phyloP scores from a whole-genome alignment of 75 land plant species.

The Pseudotsuga menziesii region DNA sequence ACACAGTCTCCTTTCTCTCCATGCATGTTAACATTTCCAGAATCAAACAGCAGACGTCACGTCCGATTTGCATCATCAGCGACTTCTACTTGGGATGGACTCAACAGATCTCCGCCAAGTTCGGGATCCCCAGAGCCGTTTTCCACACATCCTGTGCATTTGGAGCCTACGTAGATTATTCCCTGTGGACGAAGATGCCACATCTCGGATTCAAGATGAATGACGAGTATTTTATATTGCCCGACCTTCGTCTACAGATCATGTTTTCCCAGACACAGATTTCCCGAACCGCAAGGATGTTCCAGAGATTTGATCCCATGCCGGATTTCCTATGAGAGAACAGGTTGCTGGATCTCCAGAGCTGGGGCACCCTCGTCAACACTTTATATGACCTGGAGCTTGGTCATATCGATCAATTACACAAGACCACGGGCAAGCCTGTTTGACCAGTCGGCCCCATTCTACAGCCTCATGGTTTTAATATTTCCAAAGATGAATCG shows the following conservation, averaged over 20 bases:
- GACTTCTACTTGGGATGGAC: slow-evolving; percentile 12
- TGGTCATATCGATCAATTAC: not conserved
- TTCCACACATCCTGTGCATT: slow-evolving; percentile 4
- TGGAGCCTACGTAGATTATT: not conserved
- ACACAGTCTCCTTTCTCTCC: no score
- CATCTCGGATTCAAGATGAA: not conserved
- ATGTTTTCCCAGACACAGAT: not conserved
- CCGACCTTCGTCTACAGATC: not conserved
- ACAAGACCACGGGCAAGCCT: not conserved
- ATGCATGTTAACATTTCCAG: not conserved
- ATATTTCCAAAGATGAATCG: not conserved
- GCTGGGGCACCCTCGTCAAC: not conserved
- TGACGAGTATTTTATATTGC: not conserved
- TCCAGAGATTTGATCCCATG: not conserved
- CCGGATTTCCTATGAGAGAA: not conserved
- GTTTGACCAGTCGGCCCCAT: not conserved
- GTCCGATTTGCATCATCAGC: slow-evolving; percentile 3
- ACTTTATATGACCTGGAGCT: not conserved
- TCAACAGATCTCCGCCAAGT: not conserved
- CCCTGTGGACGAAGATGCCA: not conserved
- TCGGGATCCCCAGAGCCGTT: not conserved
- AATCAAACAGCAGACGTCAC: not conserved
- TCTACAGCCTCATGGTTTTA: not conserved
- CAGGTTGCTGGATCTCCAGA: not conserved
- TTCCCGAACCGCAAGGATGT: not conserved